Percentiles rank a stretch among this genome's conserved stretches.
Evolutionary conservation across 352 stramenopile species (phyloP).

Genomic region (Chrysophaeum taylorii): DNA sequence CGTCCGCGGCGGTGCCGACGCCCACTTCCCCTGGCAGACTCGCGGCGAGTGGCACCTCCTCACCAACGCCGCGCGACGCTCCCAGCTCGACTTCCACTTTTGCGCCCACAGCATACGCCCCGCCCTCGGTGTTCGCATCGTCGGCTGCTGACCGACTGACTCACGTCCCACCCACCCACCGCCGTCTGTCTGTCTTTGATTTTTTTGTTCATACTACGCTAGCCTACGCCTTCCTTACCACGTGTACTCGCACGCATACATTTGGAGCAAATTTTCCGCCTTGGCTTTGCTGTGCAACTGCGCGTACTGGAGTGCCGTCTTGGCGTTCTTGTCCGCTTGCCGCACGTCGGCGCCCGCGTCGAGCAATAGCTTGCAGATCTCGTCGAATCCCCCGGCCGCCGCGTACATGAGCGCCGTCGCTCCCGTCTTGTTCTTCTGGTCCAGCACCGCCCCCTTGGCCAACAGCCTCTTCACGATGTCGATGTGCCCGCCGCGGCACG

Average conservation of each 20-base stretch:
- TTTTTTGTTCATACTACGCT: no score
- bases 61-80: no score
- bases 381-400: background rate
- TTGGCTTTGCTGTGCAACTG: background rate
- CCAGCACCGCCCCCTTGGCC: background rate
- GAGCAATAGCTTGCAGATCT: conserved; percentile 11
- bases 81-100: no score
- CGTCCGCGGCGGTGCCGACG: no score
- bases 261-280: background rate
- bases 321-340: background rate
- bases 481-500: background rate
- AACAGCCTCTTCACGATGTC: background rate
- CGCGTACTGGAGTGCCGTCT: background rate
- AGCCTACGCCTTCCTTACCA: no score
- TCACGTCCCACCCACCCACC: no score
- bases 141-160: no score
- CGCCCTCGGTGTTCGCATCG: no score
- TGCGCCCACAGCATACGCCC: no score
- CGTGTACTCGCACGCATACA: conserved; percentile 16
- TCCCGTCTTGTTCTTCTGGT: background rate
- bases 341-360: background rate
- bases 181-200: no score
- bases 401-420: conserved; percentile 11
- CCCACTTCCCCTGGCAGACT: no score
- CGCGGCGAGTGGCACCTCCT: no score